A percentile compares a stretch with the other conserved stretches of the same genome.
These are phyloP conservation scores for Cucurbitaria berberidis DNA, from an alignment of 2,329 filamentous ascomycete species.

Conservation along the genomic window DNA sequence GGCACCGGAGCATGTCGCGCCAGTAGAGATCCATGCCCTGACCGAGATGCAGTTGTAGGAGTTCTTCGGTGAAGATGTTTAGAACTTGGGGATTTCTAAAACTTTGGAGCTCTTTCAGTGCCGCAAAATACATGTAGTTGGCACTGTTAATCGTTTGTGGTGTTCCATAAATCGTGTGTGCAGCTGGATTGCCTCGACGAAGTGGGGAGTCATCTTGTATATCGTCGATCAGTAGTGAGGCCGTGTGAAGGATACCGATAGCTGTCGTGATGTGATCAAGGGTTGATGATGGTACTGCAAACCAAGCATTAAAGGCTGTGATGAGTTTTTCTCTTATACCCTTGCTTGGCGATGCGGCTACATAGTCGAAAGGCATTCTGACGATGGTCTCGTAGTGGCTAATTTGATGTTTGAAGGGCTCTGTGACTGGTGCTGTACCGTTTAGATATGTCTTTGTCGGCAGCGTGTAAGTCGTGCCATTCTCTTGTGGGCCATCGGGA, in stretches of 20 bases:
- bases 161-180: slow-evolving; percentile 79
- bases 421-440: not conserved
- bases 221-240: slow-evolving; percentile 69
- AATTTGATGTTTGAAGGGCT: not conserved
- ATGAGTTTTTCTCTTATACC: not conserved
- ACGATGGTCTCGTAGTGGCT: not conserved
- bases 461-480: too few species aligned
- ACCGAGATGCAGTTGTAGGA: too few species aligned
- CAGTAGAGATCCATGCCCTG: too few species aligned
- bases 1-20: too few species aligned
- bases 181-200: slow-evolving; percentile 75
- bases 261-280: slow-evolving; percentile 67
- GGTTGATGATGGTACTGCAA: not conserved
- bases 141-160: slow-evolving; percentile 86
- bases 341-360: not conserved
- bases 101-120: not conserved
- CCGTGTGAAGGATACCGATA: slow-evolving; percentile 80
- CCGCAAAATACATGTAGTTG: not conserved
- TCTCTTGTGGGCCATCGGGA: not conserved
- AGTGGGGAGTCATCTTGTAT: slow-evolving; percentile 67
- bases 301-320: not conserved
- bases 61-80: too few species aligned
- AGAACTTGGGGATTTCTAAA: too few species aligned
- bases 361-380: not conserved
- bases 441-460: too few species aligned